Conservation (phyloP, 1,284 basidiomycete species). For the Ceratobasidium sp. region DNA sequence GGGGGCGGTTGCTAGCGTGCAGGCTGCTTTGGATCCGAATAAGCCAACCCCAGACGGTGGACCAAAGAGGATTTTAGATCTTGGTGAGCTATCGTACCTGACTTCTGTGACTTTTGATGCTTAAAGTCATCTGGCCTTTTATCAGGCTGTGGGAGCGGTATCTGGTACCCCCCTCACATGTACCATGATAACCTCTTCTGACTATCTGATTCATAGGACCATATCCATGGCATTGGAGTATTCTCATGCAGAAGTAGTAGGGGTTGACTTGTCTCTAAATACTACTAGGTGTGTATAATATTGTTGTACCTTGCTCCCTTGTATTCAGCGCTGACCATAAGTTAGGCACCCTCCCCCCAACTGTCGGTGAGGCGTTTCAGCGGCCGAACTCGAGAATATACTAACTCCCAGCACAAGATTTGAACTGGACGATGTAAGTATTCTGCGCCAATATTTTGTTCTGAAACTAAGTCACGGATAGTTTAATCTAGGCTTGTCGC, state of each 20-base stretch:
- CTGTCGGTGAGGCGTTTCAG: slow-evolving; percentile 20
- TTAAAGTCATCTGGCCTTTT: background rate
- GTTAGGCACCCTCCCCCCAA: slow-evolving; percentile 34
- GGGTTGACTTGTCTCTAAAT: slow-evolving; percentile 42
- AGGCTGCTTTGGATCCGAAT: slow-evolving; percentile 23
- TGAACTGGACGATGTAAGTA: slow-evolving; percentile 44
- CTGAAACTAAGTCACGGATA: background rate
- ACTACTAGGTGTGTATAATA: slow-evolving; percentile 16
- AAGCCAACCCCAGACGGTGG: slow-evolving; percentile 37
- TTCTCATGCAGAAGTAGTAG: slow-evolving; percentile 42
- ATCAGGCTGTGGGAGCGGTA: slow-evolving; percentile 37
- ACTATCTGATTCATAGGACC: slow-evolving; percentile 7
- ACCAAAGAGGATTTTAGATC: slow-evolving; percentile 40
- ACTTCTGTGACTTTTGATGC: background rate
- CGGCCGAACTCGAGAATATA: background rate
- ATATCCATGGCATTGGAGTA: slow-evolving; percentile 43
- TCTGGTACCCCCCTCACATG: slow-evolving; percentile 36
- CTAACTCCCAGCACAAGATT: slow-evolving; percentile 32
- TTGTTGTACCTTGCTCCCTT: background rate
- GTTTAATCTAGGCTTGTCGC: slow-evolving; percentile 40
- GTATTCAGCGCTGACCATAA: background rate
- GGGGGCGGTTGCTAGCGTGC: slow-evolving; percentile 11
- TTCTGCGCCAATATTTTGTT: background rate
- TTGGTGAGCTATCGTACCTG: slow-evolving; percentile 19
- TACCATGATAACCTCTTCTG: background rate